These are phyloP conservation scores for Teratosphaeria gauchensis DNA, from an alignment of 2,329 filamentous ascomycete species.

Conservation along the genomic window DNA sequence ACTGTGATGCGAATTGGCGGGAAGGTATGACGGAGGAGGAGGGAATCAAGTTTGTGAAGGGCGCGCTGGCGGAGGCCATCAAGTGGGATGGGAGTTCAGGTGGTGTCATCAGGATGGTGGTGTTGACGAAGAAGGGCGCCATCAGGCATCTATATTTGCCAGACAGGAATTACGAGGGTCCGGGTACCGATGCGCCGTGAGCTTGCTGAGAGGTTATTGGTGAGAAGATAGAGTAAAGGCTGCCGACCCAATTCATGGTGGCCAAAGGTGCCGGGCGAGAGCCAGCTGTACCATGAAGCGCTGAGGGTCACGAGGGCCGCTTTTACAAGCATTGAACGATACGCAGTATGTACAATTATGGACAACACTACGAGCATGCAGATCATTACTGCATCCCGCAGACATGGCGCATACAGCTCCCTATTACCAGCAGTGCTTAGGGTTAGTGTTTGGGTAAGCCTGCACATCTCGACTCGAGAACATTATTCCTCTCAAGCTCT, in stretches of 20 bases:
- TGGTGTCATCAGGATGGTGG: constrained; percentile 96
- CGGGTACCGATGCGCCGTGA: constrained; percentile 39
- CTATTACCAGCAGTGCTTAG: background rate
- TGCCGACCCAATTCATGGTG: background rate
- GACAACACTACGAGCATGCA: background rate
- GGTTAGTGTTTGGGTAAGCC: background rate
- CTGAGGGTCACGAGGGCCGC: background rate
- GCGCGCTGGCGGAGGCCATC: constrained; percentile 83
- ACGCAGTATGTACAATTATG: background rate
- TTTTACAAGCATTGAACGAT: background rate
- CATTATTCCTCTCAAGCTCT: background rate
- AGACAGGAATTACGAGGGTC: constrained; percentile 77
- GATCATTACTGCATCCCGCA: background rate
- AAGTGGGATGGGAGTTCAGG: constrained; percentile 99
- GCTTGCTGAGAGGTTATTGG: background rate
- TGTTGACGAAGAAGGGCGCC: constrained; percentile 80
- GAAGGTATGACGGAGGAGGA: constrained; percentile 90
- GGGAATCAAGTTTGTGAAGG: constrained; percentile 87
- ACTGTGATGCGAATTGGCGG: constrained; percentile 92
- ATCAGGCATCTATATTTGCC: constrained; percentile 92
- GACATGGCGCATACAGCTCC: no score
- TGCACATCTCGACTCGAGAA: background rate
- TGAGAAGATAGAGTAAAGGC: background rate
- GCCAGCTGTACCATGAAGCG: background rate
- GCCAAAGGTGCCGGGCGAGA: background rate